phyloP scores from a whole-genome alignment of 2,329 filamentous ascomycete genomes.

The Eutypa lata region DNA sequence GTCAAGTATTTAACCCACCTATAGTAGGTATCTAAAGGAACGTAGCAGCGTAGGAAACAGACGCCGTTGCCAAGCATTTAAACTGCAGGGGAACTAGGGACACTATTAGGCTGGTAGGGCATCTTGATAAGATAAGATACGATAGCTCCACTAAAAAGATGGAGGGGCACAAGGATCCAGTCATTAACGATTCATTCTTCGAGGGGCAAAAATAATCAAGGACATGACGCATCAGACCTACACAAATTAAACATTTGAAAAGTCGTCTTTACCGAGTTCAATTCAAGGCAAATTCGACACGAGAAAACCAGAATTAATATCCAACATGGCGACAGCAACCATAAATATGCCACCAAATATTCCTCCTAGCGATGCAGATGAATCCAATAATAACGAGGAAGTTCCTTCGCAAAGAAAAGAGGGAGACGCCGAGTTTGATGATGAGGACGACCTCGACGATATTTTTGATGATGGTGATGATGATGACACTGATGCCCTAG shows the following conservation, averaged over 20 bases:
- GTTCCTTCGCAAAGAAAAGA: conserved; percentile 17
- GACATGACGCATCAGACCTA: background rate
- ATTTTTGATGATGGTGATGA: conserved; percentile 40
- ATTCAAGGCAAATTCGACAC: too few relatives aligned
- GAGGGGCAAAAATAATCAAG: background rate
- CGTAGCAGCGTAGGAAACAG: too few relatives aligned
- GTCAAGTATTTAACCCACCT: too few relatives aligned
- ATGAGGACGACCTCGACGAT: conserved; percentile 39
- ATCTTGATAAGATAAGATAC: conserved; percentile 12
- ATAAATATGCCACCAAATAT: conserved; percentile 32
- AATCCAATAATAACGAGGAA: conserved; percentile 28
- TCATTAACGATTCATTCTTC: background rate
- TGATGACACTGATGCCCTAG: conserved; percentile 43
- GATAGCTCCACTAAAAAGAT: background rate
- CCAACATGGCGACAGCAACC: conserved; percentile 34
- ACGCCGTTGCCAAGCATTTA: too few relatives aligned
- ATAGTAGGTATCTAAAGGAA: too few relatives aligned
- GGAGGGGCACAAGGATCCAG: background rate
- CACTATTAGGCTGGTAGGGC: too few relatives aligned
- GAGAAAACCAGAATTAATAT: too few relatives aligned
- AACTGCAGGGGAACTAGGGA: too few relatives aligned
- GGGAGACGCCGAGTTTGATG: conserved; percentile 28
- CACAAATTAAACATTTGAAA: background rate
- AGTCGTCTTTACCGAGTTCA: too few relatives aligned
- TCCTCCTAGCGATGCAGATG: conserved; percentile 9